Evolutionary conservation across 1,139 yeast genomes (phyloP), one percentile per base, ranked within the genome.

Genomic region (Candida glucosophila): DNA sequence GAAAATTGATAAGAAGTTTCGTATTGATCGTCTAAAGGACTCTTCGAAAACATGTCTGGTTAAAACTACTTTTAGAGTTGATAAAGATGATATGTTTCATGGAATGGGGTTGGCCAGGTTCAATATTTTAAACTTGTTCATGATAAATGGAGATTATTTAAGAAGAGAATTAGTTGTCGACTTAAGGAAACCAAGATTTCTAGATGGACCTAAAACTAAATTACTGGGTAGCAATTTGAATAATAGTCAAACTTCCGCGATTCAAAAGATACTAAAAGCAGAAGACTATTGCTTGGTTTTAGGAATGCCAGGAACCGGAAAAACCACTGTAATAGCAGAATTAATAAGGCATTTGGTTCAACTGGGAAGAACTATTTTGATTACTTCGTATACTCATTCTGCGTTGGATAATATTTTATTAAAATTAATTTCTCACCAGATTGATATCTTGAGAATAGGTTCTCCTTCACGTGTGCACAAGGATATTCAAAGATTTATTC

Each of bases 261-360:
- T 90, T 22, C 66, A 73, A 8, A 69, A 65, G 36, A 85, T 75
- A 0, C 47, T 85, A 27, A 49, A 65, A 12, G 68, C 93, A 0
- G 52, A 77, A 26, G 95, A 88, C 45, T 90, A 82, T 46, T 63
- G 90, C 3, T 59, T 90, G 36, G 71, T 90, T 17, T 55, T 88
- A 30, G 99, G 99, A 1, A 90, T 92, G 98, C 98, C 98, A 0
- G 99, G 99, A 2, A 90, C 98, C 0, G 99, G 99, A 10, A 90
- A 92, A 46, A 90, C 98, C 0, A 88, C 97, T 0, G 80, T 88
- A 1, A 83, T 90, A 32, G 83, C 93, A 0, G 77, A 78, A 24
- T 48, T 90, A 10, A 78, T 88, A 23, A 62, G 67, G 31, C 55
- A 67, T 20, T 52, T 90, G 18, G 80, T 78, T 0, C 50, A 52